These are phyloP conservation scores for Pterocarpus macrocarpus DNA, from an alignment of 306 rosid species.

Conservation along the genomic window DNA sequence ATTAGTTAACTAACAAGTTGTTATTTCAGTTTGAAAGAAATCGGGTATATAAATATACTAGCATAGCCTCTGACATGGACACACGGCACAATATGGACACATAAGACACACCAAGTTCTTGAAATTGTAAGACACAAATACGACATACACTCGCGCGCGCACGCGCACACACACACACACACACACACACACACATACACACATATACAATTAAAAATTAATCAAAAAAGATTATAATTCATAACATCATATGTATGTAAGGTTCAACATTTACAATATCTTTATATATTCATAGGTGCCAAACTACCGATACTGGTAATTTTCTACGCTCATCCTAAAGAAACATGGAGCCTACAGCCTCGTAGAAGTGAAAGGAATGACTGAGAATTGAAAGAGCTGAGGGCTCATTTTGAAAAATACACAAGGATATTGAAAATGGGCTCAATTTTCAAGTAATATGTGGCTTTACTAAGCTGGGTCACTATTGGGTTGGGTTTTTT, in stretches of 20 bases:
- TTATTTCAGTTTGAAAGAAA: not conserved
- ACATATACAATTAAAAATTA: too few species aligned
- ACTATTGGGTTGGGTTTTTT: not conserved
- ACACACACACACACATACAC: not conserved
- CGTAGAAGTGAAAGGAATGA: not conserved
- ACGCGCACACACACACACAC: not conserved
- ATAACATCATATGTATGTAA: too few species aligned
- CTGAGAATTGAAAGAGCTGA: not conserved
- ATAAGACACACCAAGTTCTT: not conserved
- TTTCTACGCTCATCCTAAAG: not conserved
- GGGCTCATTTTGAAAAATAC: not conserved
- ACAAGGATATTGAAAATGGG: not conserved
- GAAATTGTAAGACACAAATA: not conserved
- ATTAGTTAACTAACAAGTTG: not conserved
- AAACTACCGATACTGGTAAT: not conserved
- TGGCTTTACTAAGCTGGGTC: not conserved
- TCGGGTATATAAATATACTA: slow-evolving; percentile 4
- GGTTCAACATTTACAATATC: too few species aligned
- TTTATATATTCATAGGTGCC: not conserved
- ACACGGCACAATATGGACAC: too few species aligned
- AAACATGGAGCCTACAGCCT: too few species aligned
- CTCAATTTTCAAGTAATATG: not conserved
- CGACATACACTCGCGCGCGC: not conserved
- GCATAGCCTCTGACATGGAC: not conserved
- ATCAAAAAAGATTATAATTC: too few species aligned